Percentiles rank a stretch among this genome's conserved stretches.
phyloP scores from a whole-genome alignment of 2,329 filamentous ascomycete species.

The Rugonectria rugulosa region DNA sequence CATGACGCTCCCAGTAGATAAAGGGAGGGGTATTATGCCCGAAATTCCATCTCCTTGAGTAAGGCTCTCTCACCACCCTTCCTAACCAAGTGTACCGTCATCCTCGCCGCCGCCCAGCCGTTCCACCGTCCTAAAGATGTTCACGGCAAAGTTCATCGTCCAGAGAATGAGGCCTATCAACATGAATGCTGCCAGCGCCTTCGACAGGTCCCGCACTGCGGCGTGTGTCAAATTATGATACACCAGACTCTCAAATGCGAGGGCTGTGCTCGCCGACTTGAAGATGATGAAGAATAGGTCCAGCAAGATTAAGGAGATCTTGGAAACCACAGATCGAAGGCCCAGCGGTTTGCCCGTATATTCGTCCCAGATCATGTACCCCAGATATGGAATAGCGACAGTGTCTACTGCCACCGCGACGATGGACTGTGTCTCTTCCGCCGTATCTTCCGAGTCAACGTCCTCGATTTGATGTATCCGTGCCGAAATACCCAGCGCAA shows the following conservation, averaged over 20 bases:
- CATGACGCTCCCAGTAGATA: constrained; percentile 8
- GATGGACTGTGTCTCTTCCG: constrained; percentile 77
- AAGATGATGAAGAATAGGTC: constrained; percentile 98
- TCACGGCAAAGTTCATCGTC: constrained; percentile 89
- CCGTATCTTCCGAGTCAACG: constrained; percentile 48
- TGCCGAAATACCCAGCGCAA: constrained; percentile 80
- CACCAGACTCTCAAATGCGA: constrained; percentile 87
- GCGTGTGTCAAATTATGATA: constrained; percentile 52
- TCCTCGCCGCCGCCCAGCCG: constrained; percentile 64
- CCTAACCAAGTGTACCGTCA: constrained; percentile 35
- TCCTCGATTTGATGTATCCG: constrained; percentile 73
- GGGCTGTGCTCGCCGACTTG: constrained; percentile 88
- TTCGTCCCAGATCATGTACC: constrained; percentile 96
- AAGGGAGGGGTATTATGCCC: constrained; percentile 21
- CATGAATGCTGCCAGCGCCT: constrained; percentile 79
- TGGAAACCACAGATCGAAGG: constrained; percentile 81
- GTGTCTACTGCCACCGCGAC: constrained; percentile 91
- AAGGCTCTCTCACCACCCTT: not conserved
- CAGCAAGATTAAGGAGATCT: constrained; percentile 87
- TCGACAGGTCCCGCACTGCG: constrained; percentile 61
- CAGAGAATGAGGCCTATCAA: constrained; percentile 86
- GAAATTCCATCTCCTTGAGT: constrained; percentile 18
- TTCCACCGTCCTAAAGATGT: constrained; percentile 75
- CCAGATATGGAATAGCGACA: constrained; percentile 86
- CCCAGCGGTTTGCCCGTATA: constrained; percentile 94